Evolutionary conservation across 768 basidiomycete species (phyloP).

Genomic region (Hericium erinaceus): DNA sequence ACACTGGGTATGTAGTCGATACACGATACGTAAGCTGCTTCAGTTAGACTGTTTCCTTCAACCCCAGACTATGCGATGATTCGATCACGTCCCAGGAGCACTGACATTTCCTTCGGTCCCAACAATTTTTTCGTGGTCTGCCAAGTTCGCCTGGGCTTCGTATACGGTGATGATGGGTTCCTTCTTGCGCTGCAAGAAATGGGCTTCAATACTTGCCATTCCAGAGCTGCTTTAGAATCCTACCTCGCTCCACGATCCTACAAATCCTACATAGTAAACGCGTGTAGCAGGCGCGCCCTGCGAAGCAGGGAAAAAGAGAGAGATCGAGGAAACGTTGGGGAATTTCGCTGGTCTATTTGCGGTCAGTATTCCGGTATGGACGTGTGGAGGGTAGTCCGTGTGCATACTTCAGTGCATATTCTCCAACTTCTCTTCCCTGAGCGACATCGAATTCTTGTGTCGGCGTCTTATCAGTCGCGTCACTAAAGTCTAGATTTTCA

Average conservation of each 20-base stretch:
- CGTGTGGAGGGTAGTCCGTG: background rate
- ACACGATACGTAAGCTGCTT: background rate
- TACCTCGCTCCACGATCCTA: constrained; percentile 77
- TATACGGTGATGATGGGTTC: constrained; percentile 81
- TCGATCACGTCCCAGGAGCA: constrained; percentile 28
- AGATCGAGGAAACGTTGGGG: constrained; percentile 70
- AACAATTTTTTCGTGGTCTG: constrained; percentile 81
- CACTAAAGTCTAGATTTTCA: constrained; percentile 74
- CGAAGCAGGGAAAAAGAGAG: constrained; percentile 71
- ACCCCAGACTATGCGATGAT: too few species aligned
- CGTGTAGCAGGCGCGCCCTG: constrained; percentile 71
- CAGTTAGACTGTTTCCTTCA: background rate
- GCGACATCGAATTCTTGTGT: constrained; percentile 68
- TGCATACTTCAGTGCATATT: constrained; percentile 74
- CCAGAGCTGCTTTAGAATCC: constrained; percentile 3
- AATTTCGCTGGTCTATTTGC: constrained; percentile 71
- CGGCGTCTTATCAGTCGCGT: constrained; percentile 49
- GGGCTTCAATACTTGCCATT: too few species aligned
- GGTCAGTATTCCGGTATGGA: background rate
- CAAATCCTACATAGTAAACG: constrained; percentile 79
- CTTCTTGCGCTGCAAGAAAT: constrained; percentile 48
- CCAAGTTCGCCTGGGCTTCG: constrained; percentile 77
- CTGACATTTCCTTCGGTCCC: constrained; percentile 60
- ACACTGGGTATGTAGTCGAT: background rate
- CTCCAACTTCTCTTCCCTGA: constrained; percentile 67